phyloP scores from a whole-genome alignment of 2,329 filamentous ascomycete species.

The Pyrenochaeta sp. region DNA sequence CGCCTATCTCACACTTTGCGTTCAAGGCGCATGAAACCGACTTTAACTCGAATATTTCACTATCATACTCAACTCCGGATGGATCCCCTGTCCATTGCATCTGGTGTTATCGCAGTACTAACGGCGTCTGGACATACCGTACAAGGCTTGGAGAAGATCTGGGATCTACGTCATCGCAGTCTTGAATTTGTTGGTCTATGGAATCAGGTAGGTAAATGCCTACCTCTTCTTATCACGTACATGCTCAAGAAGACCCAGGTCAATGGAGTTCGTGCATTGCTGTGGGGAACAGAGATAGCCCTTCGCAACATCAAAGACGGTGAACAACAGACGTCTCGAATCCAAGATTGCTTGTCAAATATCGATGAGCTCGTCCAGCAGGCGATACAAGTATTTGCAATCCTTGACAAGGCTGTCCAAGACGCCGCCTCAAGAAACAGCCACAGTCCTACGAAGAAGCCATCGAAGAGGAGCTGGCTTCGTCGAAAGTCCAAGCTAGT shows the following conservation, averaged over 20 bases:
- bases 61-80: not conserved
- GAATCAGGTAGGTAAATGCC: not conserved
- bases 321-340: not conserved
- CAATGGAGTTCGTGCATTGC: not conserved
- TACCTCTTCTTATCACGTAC: not conserved
- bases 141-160: slow-evolving; percentile 11
- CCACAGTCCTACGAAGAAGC: not conserved
- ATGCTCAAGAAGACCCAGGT: not conserved
- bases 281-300: not conserved
- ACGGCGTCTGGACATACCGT: slow-evolving; percentile 7
- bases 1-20: not conserved
- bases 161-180: slow-evolving; percentile 9
- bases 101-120: slow-evolving; percentile 11
- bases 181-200: slow-evolving; percentile 7
- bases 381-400: not conserved
- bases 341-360: slow-evolving; percentile 1
- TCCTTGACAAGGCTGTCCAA: slow-evolving; percentile 1
- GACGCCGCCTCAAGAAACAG: not conserved
- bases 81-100: slow-evolving; percentile 11
- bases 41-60: not conserved
- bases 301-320: slow-evolving; percentile 1
- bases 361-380: not conserved
- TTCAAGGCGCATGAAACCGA: not conserved
- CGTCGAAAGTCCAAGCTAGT: slow-evolving; percentile 6
- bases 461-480: slow-evolving; percentile 7